Evolutionary conservation across 2,329 filamentous ascomycete species (phyloP), one percentile per base, ranked within the genome.

Genomic region (Periconia macrospinosa): DNA sequence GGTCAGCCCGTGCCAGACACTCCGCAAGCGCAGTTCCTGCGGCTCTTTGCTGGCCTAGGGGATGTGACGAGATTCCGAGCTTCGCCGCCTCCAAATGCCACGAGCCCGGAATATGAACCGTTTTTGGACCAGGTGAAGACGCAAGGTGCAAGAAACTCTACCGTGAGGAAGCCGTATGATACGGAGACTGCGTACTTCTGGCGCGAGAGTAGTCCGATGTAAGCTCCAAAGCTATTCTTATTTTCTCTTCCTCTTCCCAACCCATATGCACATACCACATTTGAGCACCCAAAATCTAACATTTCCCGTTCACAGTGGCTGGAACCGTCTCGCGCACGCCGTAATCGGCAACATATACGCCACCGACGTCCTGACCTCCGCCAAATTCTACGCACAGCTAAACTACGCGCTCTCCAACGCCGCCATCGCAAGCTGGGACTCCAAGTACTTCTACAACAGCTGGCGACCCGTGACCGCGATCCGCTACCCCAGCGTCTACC

Each of bases 401-500:
- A 65, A 69, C 49, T 68, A 67, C 46, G 66, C 66, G 9, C 55
- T 67, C 15, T 60, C 63, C 18, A 69, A 69, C 46, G 65, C 66
- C 41, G 66, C 56, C 9, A 66, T 69, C 19, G 66, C 64, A 11
- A 52, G 55, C 19, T 68, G 63, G 61, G 57, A 67, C 44, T 54
- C 60, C 2, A 68, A 68, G 47, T 55, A 60, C 15, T 58, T 52
- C 50, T 66, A 62, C 45, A 63, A 68, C 51, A 41, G 55, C 46
- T 68, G 65, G 65, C 58, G 66, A 15, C 65, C 66, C 3, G 53
- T 68, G 49, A 62, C 58, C 19, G 58, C 64, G 6, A 62, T 67
- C 13, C 59, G 50, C 23, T 54, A 58, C 17, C 56, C 60, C 3
- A 55, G 52, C 8, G 35, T 59, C 7, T 69, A 57, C 54, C 57